Percentiles rank a stretch among this genome's conserved stretches.
These are phyloP conservation scores for Mucor plumbeus DNA, from an alignment of 371 early-diverging fungal genomes.

Conservation along the genomic window DNA sequence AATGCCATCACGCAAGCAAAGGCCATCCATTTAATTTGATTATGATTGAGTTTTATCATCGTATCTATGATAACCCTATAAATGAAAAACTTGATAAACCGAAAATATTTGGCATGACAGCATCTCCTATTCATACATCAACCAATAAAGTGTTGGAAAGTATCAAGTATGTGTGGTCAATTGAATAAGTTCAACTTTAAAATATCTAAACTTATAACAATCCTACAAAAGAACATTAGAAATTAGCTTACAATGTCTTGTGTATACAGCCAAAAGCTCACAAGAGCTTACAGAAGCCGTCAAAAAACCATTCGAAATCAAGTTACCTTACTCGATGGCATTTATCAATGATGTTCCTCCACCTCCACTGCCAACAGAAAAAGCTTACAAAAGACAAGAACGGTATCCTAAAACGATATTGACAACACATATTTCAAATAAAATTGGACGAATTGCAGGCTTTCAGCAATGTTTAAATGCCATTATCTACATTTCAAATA, in stretches of 20 bases:
- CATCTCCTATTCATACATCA: slow-evolving; percentile 72
- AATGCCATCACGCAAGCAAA: slow-evolving; percentile 87
- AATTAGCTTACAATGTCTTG: slow-evolving; percentile 58
- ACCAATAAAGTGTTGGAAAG: slow-evolving; percentile 30
- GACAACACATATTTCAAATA: slow-evolving; percentile 36
- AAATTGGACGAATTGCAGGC: slow-evolving; percentile 37
- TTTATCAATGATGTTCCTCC: slow-evolving; percentile 4
- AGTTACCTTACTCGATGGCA: slow-evolving; percentile 1
- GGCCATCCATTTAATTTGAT: slow-evolving; percentile 82
- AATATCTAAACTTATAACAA: too few species aligned
- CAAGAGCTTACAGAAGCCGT: slow-evolving; percentile 38
- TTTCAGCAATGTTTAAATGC: slow-evolving; percentile 36
- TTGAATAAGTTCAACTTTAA: background rate
- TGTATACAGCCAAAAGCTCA: slow-evolving; percentile 60
- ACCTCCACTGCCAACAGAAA: too few species aligned
- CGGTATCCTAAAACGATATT: slow-evolving; percentile 45
- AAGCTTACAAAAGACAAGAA: slow-evolving; percentile 39
- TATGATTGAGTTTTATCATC: slow-evolving; percentile 80
- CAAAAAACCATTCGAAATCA: slow-evolving; percentile 46
- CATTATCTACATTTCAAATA: slow-evolving; percentile 28
- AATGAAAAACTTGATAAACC: slow-evolving; percentile 53
- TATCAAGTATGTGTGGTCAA: slow-evolving; percentile 37
- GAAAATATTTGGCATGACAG: slow-evolving; percentile 91
- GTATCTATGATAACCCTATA: slow-evolving; percentile 20
- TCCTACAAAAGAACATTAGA: slow-evolving; percentile 63